Evolutionary conservation across 148 eudicot genomes (phyloP).

Genomic region (Silene conica): DNA sequence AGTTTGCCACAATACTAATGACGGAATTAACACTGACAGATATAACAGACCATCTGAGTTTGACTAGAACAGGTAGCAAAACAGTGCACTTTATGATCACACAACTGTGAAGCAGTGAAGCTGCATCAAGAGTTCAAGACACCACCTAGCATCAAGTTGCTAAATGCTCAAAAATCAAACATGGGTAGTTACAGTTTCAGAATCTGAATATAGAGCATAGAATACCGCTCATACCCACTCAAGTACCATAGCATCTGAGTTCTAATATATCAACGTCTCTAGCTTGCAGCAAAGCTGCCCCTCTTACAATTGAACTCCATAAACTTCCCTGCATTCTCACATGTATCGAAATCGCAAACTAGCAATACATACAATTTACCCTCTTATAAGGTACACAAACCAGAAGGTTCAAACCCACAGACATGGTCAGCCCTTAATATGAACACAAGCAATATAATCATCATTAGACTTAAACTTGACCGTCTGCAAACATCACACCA

Average conservation of each 20-base stretch:
- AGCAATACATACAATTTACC: neutral
- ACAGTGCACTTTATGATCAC: neutral
- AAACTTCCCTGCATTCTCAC: neutral
- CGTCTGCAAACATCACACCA: slow-evolving; percentile 8
- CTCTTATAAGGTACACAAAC: neutral
- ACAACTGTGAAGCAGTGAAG: neutral
- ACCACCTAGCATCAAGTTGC: neutral
- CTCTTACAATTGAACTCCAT: neutral
- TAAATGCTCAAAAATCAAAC: neutral
- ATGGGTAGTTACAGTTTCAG: neutral
- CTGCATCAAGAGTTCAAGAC: neutral
- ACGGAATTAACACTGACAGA: neutral
- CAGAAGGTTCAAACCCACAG: neutral
- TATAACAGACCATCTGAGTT: neutral
- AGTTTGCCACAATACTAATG: neutral
- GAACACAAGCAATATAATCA: neutral
- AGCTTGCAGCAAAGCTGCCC: neutral
- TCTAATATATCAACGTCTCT: neutral
- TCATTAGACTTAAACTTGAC: neutral
- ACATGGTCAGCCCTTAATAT: too few species aligned
- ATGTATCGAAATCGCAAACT: neutral
- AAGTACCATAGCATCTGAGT: neutral
- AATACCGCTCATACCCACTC: neutral
- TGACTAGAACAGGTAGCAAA: neutral
- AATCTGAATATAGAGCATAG: neutral